phyloP scores from a whole-genome alignment of 2,329 filamentous ascomycete genomes.

The Alternaria conjuncta region DNA sequence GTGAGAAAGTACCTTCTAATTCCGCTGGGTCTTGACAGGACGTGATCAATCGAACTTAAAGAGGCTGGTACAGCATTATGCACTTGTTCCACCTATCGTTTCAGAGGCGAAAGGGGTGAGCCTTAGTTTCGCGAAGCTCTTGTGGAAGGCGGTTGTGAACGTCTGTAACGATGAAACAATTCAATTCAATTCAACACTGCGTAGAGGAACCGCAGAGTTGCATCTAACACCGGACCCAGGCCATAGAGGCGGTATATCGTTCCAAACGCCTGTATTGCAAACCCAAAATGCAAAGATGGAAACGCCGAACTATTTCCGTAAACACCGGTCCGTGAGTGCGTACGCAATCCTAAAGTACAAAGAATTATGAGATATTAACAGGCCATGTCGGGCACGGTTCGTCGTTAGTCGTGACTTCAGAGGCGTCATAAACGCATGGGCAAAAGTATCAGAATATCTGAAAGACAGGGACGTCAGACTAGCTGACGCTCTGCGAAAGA shows the following conservation, averaged over 20 bases:
- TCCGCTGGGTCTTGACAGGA: neutral
- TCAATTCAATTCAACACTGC: conserved; percentile 8
- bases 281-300: neutral
- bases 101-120: neutral
- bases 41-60: neutral
- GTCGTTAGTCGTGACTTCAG: conserved; percentile 17
- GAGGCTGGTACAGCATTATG: neutral
- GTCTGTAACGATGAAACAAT: neutral
- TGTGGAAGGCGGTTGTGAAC: neutral
- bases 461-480: conserved; percentile 10
- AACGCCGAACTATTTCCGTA: neutral
- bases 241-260: conserved; percentile 14
- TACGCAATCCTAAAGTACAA: conserved; percentile 5
- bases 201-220: neutral
- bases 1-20: neutral
- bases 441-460: conserved; percentile 9
- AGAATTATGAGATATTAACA: conserved; percentile 12
- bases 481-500: conserved; percentile 31
- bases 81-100: neutral
- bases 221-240: conserved; percentile 1
- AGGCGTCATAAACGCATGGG: conserved; percentile 9
- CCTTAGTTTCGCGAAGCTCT: neutral
- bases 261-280: conserved; percentile 8
- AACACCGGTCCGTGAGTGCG: conserved; percentile 1
- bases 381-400: conserved; percentile 9